phyloP scores from a whole-genome alignment of 2,329 filamentous ascomycete species.

The Chaetomium sp. region DNA sequence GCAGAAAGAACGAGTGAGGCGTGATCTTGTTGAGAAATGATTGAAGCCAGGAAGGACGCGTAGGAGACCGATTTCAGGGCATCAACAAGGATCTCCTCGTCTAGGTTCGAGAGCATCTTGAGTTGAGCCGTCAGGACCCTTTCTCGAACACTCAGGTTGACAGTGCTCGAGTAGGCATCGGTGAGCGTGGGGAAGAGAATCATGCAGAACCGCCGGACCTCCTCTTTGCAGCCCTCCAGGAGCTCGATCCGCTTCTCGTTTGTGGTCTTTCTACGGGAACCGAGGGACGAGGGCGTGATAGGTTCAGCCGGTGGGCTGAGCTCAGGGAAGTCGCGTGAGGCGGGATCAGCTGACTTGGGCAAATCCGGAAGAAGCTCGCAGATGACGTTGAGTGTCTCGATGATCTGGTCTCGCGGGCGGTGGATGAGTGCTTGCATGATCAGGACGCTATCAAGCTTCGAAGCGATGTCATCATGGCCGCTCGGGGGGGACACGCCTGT shows the following conservation, averaged over 20 bases:
- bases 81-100: conserved; percentile 79
- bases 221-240: conserved; percentile 76
- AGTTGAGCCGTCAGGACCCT: conserved; percentile 95
- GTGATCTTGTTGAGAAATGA: conserved; percentile 93
- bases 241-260: conserved; percentile 83
- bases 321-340: conserved; percentile 49
- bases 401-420: conserved; percentile 90
- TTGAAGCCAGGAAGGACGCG: conserved; percentile 91
- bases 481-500: conserved; percentile 91
- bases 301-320: conserved; percentile 45
- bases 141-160: conserved; percentile 90
- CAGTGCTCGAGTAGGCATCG: conserved; percentile 95
- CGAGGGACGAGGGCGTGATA: conserved; percentile 45
- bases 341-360: conserved; percentile 55
- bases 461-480: conserved; percentile 74
- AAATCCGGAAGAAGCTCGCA: conserved; percentile 87
- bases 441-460: conserved; percentile 91
- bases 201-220: conserved; percentile 88
- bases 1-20: conserved; percentile 82
- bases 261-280: conserved; percentile 56
- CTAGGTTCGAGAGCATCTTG: conserved; percentile 97
- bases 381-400: conserved; percentile 95
- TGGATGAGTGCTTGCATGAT: conserved; percentile 99
- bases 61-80: conserved; percentile 87
- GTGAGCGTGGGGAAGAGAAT: conserved; percentile 94